Evolutionary conservation across 2,329 filamentous ascomycete species (phyloP).

Genomic region (Dactylonectria macrodidyma): DNA sequence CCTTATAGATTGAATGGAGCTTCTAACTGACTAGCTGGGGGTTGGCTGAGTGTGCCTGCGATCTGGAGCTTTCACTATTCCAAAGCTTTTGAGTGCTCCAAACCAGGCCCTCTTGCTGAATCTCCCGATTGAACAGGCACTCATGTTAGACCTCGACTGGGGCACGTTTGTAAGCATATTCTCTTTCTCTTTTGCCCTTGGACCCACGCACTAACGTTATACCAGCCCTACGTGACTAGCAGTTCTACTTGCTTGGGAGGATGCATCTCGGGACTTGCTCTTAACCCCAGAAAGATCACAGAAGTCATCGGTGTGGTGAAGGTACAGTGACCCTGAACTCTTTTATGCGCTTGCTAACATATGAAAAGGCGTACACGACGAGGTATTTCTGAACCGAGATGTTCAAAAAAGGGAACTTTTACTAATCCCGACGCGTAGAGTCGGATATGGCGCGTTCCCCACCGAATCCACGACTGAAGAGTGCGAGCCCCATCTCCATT

Average conservation of each 20-base stretch:
- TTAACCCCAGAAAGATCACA: slow-evolving; percentile 12
- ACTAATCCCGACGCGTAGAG: no score
- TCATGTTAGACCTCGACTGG: neutral
- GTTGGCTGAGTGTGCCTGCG: neutral
- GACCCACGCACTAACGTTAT: no score
- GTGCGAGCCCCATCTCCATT: no score
- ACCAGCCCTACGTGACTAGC: no score
- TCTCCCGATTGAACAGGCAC: neutral
- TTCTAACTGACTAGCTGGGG: neutral
- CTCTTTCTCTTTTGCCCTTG: no score
- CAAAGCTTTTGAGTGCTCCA: neutral
- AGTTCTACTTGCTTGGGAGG: slow-evolving; percentile 1
- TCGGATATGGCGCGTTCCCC: no score
- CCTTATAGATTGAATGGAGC: neutral
- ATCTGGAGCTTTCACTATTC: neutral
- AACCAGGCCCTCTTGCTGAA: neutral
- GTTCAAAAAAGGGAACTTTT: no score
- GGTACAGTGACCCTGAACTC: neutral
- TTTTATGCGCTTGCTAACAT: neutral
- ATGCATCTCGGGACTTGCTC: slow-evolving; percentile 12
- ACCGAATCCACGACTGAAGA: no score
- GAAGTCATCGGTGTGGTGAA: slow-evolving; percentile 26
- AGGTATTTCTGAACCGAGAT: no score
- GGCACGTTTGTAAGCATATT: neutral
- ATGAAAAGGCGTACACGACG: no score